Base-by-base conservation (phyloP, 441 rosid species). In the Eruca vesicaria region DNA sequence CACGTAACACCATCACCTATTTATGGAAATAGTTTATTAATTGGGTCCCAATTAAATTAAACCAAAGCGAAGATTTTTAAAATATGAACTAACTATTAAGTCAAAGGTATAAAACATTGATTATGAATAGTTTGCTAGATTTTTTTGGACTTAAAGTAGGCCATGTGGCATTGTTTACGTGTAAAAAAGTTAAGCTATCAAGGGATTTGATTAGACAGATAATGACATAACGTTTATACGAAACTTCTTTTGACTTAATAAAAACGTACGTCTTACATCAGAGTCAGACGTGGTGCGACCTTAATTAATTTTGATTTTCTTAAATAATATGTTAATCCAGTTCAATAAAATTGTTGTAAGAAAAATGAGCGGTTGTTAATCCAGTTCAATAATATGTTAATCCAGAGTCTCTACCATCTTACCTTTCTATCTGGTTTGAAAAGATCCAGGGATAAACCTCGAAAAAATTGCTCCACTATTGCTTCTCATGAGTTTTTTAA, bases 1-100 rank as follows among this genome's bases (percentile, higher is more conserved):
- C 68, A 8, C 67, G 70, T 43, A 78, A 68, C 35, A 78, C 81
- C 78, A 68, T 73, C 69, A 78, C 81, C 81, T 78, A 57, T 29
- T 26, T 19, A 26, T 26, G 9, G 0, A 60, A 29, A 12, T 33
- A 2, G 29, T 57, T 21, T n/a, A 38, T 76, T 10, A 71, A 32
- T 38, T 11, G 50, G 50, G 50, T 43, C 20, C 20, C 20, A 7
- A 45, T 15, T 18, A 23, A 14, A 58, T 19, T 16, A 8, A 19
- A 26, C 61, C 41, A 50, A 23, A 26, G 6, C 60, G 12, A 41
- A 32, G 52, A 12, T 18, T 20, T 43, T 50, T 7, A 19, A 12
- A 8, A 2, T 55, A 12, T 41, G 59, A 35, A 63, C 59, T 43
- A 26, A 1, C 16, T 31, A 15, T 26, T 53, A 28, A 52, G 20